These are phyloP conservation scores for Pyricularia sp. DNA, from an alignment of 2,329 filamentous ascomycete species.

Conservation along the genomic window DNA sequence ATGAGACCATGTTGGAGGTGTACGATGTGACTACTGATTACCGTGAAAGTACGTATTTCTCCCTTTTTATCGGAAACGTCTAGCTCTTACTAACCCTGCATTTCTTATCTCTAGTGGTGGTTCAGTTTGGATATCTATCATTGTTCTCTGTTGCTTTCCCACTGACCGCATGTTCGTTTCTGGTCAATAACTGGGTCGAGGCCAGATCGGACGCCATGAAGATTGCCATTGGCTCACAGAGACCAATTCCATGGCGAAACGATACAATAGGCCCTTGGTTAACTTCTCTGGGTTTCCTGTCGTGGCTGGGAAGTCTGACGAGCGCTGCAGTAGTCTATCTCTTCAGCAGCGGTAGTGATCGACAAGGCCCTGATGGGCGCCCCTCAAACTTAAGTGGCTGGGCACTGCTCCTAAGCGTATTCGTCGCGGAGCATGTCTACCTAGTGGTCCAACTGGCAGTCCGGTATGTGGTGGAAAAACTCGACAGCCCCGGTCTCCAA, in stretches of 20 bases:
- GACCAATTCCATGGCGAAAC: constrained; percentile 77
- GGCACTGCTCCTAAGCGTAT: constrained; percentile 68
- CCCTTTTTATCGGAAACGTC: constrained; percentile 20
- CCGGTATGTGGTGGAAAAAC: constrained; percentile 57
- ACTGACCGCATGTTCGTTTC: constrained; percentile 74
- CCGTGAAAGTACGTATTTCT: constrained; percentile 47
- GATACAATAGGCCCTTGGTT: constrained; percentile 95
- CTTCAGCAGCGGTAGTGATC: constrained; percentile 51
- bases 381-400: constrained; percentile 62
- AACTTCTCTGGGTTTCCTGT: constrained; percentile 72
- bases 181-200: constrained; percentile 94
- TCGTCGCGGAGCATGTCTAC: constrained; percentile 83
- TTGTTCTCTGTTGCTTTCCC: constrained; percentile 94
- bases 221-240: constrained; percentile 77
- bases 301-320: constrained; percentile 84
- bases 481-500: constrained; percentile 77
- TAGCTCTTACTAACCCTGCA: constrained; percentile 14
- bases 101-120: not conserved
- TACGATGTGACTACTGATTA: constrained; percentile 90
- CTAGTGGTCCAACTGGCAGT: constrained; percentile 64
- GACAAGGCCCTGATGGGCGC: constrained; percentile 46
- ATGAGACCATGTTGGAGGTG: constrained; percentile 66
- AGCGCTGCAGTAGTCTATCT: constrained; percentile 81
- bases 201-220: constrained; percentile 84
- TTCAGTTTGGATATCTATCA: constrained; percentile 56